Evolutionary conservation across 106 monocot species (phyloP).

Genomic region (Acanthochlamys bracteata): DNA sequence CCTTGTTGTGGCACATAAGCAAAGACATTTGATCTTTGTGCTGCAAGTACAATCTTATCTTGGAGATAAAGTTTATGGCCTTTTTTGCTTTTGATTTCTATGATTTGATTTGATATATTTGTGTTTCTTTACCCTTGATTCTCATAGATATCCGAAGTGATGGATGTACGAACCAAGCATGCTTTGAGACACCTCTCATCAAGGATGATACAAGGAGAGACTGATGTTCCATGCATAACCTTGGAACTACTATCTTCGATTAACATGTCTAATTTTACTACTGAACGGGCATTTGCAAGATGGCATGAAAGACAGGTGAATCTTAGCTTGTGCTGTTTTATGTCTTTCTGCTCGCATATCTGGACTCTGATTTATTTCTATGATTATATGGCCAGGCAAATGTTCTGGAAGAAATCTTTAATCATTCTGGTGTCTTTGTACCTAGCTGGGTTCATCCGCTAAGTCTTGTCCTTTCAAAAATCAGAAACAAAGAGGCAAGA

Average conservation of each 20-base stretch:
- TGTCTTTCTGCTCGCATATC: neutral
- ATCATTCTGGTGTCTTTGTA: conserved; percentile 16
- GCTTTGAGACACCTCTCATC: conserved; percentile 33
- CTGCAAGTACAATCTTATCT: too few relatives aligned
- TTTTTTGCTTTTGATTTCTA: too few relatives aligned
- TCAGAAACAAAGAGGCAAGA: conserved; percentile 38
- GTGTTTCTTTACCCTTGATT: neutral
- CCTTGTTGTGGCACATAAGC: too few relatives aligned
- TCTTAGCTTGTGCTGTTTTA: neutral
- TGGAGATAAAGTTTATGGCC: too few relatives aligned
- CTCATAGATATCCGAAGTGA: conserved; percentile 64
- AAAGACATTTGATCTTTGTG: too few relatives aligned
- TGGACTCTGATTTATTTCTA: neutral
- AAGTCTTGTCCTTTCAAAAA: conserved; percentile 28
- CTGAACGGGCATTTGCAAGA: conserved; percentile 31
- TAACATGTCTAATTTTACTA: conserved; percentile 45
- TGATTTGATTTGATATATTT: too few relatives aligned
- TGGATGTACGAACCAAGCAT: conserved; percentile 41
- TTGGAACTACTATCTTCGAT: conserved; percentile 46
- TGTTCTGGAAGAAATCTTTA: conserved; percentile 61
- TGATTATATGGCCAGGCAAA: conserved; percentile 37
- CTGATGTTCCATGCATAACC: conserved; percentile 52
- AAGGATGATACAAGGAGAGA: conserved; percentile 14
- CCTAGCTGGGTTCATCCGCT: conserved; percentile 21
- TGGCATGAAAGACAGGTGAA: conserved; percentile 65